phyloP scores from a whole-genome alignment of 169 alveolate genomes.

The Eimeria praecox region DNA sequence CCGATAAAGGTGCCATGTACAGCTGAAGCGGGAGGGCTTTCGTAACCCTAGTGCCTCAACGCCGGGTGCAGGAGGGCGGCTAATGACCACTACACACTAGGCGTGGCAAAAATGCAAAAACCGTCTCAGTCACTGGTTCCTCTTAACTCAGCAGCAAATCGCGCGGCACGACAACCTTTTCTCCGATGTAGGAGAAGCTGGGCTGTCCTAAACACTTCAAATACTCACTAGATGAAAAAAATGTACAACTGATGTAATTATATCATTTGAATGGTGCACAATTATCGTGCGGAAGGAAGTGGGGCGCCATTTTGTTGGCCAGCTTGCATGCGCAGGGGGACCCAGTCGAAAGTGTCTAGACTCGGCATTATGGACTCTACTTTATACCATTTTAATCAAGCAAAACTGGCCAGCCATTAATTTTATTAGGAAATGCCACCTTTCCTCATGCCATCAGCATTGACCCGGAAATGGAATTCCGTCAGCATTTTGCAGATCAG shows the following conservation, averaged over 20 bases:
- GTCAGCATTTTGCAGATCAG: constrained; percentile 60
- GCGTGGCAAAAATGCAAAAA: constrained; percentile 5
- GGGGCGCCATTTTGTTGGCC: constrained; percentile 65
- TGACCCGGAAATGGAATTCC: constrained; percentile 71
- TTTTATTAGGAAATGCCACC: constrained; percentile 25
- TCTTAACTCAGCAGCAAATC: constrained; percentile 6
- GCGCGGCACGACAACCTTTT: constrained; percentile 4
- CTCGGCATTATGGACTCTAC: constrained; percentile 12
- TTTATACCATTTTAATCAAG: background rate
- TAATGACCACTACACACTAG: background rate
- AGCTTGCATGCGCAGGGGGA: constrained; percentile 70
- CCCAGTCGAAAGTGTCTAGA: constrained; percentile 49
- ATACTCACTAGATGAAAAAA: background rate
- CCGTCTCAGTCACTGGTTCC: constrained; percentile 39
- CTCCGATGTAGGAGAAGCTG: background rate
- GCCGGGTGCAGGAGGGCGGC: constrained; percentile 31
- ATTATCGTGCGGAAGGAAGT: constrained; percentile 63
- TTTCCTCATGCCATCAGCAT: constrained; percentile 62
- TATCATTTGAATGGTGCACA: constrained; percentile 46
- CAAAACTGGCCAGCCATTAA: background rate
- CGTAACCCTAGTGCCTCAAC: constrained; percentile 22
- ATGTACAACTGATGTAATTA: constrained; percentile 22
- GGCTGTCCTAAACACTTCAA: constrained; percentile 23
- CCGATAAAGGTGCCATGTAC: constrained; percentile 17
- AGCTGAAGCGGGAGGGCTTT: background rate